A percentile compares a stretch with the other conserved stretches of the same genome.
These are phyloP conservation scores for Trichoderma brevicompactum DNA, from an alignment of 2,329 filamentous ascomycete species.

Conservation along the genomic window DNA sequence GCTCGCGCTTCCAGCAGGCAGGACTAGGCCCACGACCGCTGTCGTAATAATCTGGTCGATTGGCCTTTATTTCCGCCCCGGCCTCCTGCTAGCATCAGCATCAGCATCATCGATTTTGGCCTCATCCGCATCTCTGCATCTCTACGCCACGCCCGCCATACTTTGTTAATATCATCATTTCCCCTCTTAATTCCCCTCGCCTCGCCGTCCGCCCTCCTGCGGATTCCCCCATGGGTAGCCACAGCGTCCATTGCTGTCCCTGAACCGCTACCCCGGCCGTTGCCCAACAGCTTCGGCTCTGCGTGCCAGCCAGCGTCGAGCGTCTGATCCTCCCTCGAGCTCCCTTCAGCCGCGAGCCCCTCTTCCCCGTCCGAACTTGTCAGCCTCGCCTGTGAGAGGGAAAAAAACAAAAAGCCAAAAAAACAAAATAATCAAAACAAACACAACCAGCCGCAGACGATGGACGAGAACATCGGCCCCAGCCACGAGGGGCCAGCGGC, in stretches of 20 bases:
- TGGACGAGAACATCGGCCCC: slow-evolving; percentile 48
- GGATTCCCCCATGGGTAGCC: slow-evolving; percentile 28
- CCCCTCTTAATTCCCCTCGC: neutral
- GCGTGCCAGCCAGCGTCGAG: slow-evolving; percentile 6
- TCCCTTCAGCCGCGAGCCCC: slow-evolving; percentile 20
- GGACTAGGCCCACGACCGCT: slow-evolving; percentile 22
- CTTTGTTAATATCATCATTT: neutral
- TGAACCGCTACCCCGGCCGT: slow-evolving; percentile 19
- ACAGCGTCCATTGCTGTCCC: slow-evolving; percentile 16
- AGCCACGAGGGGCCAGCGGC: slow-evolving; percentile 40
- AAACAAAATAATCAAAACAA: neutral
- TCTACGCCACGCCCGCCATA: neutral
- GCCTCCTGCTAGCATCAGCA: slow-evolving; percentile 13
- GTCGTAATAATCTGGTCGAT: slow-evolving; percentile 11
- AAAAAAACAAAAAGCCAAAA: neutral
- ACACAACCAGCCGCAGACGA: slow-evolving; percentile 29
- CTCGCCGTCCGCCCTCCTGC: slow-evolving; percentile 11
- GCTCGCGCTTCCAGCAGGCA: no score
- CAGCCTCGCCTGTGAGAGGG: slow-evolving; percentile 15
- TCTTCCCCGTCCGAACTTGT: slow-evolving; percentile 15
- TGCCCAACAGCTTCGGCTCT: slow-evolving; percentile 23
- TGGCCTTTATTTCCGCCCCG: slow-evolving; percentile 10
- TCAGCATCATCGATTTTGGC: slow-evolving; percentile 14
- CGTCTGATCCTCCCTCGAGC: slow-evolving; percentile 7
- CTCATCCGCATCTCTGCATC: slow-evolving; percentile 12